Evolutionary conservation across 441 rosid species (phyloP), one percentile per base, ranked within the genome.

Genomic region (Aleurites moluccanus): DNA sequence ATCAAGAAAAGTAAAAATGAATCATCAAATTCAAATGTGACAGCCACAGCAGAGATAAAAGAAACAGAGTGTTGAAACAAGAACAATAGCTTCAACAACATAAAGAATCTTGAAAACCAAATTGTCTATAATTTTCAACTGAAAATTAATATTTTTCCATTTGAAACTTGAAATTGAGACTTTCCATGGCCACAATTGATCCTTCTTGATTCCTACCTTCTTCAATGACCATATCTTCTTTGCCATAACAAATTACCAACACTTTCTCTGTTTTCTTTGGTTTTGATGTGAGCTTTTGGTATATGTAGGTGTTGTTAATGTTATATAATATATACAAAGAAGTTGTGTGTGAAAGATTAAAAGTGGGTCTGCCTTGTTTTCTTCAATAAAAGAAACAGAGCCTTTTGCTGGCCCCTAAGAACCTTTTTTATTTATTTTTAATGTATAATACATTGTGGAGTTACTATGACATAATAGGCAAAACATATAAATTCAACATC

Each of bases 11-110:
- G 21, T 38, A 55, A 15, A 60, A 28, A 16, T 20, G 15, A 60
- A 25, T 40, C 11, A 27, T 0, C 16, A 18, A 27, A 30, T 53
- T 87, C 80, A 89, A 44, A 89, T 64, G 75, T 81, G 89, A 80
- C 94, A 87, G 72, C 97, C 91, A 64, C 90, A 88, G 73, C 88
- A 87, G 69, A 90, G 85, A 75, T 83, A 86, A 86, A 90, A 91
- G 91, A 90, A 90, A 55, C 93, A 88, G 69, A 90, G 86, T 16
- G 89, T 85, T 15, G 92, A 91, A 74, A 87, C 85, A 35, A 91
- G 86, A 76, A 90, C 93, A 27, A 88, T 5, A 64, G 85, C 90
- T 85, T 92, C 94, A 0, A 82, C 90, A 30, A 83, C 90, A 18
- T 85, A 90, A 74, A 90, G 75, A 38, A 88, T 73, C 59, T 76